Evolutionary conservation across 108 stramenopile genomes (phyloP).

Genomic region (Pseudonitzschia delicatissima): DNA sequence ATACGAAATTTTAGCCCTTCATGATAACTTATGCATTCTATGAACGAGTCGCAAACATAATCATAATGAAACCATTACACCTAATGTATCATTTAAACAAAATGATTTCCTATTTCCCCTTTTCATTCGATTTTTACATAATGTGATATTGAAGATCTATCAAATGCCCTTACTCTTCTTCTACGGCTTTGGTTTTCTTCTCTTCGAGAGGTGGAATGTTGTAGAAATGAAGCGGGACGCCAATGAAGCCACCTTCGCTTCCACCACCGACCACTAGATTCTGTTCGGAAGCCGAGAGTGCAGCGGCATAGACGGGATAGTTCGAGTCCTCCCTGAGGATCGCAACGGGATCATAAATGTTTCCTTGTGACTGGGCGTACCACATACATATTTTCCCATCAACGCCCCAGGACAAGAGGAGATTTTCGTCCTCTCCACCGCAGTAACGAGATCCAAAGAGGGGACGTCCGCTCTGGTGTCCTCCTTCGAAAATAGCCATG

Average conservation of each 20-base stretch:
- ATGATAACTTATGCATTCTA: no score
- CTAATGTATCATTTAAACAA: no score
- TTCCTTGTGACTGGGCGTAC: constrained; percentile 59
- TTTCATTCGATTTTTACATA: no score
- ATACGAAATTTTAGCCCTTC: no score
- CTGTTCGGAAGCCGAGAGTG: constrained; percentile 23
- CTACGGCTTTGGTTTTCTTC: background rate
- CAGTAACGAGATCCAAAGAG: constrained; percentile 71
- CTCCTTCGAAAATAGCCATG: constrained; percentile 70
- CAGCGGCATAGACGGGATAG: constrained; percentile 77
- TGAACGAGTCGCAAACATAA: no score
- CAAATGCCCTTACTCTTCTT: background rate
- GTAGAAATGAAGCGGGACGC: constrained; percentile 63
- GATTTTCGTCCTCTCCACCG: constrained; percentile 53
- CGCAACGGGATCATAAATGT: constrained; percentile 70
- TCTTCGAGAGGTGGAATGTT: constrained; percentile 18
- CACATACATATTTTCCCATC: constrained; percentile 81
- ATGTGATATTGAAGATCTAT: no score
- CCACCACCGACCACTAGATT: constrained; percentile 55
- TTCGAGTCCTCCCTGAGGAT: constrained; percentile 42
- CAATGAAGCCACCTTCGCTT: constrained; percentile 65
- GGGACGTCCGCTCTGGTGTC: constrained; percentile 63
- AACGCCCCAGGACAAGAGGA: constrained; percentile 83
- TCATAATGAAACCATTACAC: no score
- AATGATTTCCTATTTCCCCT: no score